Percentiles rank a stretch among this genome's conserved stretches.
Evolutionary conservation across 441 rosid species (phyloP).

Genomic region (Omphalea diandra): DNA sequence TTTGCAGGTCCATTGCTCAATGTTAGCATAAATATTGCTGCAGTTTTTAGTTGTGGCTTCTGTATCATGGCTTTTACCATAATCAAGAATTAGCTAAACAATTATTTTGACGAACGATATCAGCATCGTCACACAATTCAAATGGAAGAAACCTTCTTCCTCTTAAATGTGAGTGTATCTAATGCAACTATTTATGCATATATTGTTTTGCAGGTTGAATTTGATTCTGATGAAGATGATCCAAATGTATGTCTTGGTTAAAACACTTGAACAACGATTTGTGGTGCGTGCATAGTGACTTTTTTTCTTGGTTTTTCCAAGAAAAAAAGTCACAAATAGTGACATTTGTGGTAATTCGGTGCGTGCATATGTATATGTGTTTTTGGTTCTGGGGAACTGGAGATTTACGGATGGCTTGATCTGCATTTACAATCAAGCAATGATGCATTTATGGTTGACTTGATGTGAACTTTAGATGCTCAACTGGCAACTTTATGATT

Average conservation of each 20-base stretch:
- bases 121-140: not conserved
- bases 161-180: not conserved
- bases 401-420: conserved; percentile 1
- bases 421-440: not conserved
- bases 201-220: conserved; percentile 45
- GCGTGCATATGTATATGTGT: too few species aligned
- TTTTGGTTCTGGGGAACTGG: not conserved
- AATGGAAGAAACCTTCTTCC: not conserved
- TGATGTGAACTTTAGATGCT: not conserved
- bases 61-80: not conserved
- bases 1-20: not conserved
- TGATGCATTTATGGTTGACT: not conserved
- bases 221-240: conserved; percentile 63
- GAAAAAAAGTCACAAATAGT: too few species aligned
- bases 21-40: not conserved
- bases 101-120: not conserved
- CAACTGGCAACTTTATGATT: not conserved
- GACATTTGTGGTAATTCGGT: too few species aligned
- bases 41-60: conserved; percentile 4
- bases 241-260: conserved; percentile 38
- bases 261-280: too few species aligned
- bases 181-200: not conserved
- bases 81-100: not conserved
- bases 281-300: not conserved
- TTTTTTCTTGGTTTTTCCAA: not conserved